Base-by-base conservation (phyloP, 2,329 filamentous ascomycete genomes). In the Nigrospora sphaerica region DNA sequence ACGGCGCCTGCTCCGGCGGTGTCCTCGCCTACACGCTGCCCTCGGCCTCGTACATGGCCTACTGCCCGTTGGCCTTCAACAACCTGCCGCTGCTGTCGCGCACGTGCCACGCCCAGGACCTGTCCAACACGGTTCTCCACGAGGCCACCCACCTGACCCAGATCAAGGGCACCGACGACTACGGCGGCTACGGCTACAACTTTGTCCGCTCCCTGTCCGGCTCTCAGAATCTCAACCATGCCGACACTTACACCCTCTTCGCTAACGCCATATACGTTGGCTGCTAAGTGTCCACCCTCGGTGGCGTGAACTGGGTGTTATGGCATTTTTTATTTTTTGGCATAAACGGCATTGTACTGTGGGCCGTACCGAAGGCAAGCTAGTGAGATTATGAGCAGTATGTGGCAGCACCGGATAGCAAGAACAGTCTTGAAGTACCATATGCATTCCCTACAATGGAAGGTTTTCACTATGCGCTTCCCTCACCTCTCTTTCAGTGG, bases 11-110 rank as follows among this genome's bases (percentile, higher is more conserved):
- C 63, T 52, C 52, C 28, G 57, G 56, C 47, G 62, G 65, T 39
- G 75, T 81, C 4, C 64, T 86, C 16, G 83, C 82, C 2, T 86
- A 83, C 61, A 83, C 81, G 0, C 62, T 81, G 6, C 77, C 78
- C 1, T 65, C 68, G 2, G 56, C 55, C 31, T 75, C 73, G 60
- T 66, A 73, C 58, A 77, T 85, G 62, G 77, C 75, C 47, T 83
- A 83, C 67, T 86, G 82, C 64, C 68, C 72, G 13, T 61, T 79
- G 17, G 81, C 75, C 65, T 86, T 81, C 68, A 73, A 58, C 39
- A 65, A 61, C 12, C 69, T 86, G 10, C 68, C 77, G 0, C 68
- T 70, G 2, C 48, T 78, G 31, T 65, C 73, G 9, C 54, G 54
- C 10, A 63, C 59, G 1, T 87, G 83, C 67, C 80, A 85, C 58